Base-by-base conservation (phyloP, 2,329 filamentous ascomycete species). In the Myriosclerotinia scirpicola region DNA sequence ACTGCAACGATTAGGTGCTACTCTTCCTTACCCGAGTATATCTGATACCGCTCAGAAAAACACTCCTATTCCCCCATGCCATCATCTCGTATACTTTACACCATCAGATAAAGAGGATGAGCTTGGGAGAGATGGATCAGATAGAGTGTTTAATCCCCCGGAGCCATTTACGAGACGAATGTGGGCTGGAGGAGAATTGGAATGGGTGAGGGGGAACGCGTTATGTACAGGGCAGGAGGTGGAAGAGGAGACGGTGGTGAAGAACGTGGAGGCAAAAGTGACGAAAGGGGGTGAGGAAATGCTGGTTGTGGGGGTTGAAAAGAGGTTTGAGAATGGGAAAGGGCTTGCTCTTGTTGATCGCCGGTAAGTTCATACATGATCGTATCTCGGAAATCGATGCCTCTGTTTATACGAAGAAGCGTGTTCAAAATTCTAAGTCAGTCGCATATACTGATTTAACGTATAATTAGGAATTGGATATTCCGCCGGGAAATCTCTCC, bases 41-140 rank as follows among this genome's bases (percentile, higher is more conserved):
- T 70, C 26, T 56, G 70, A 36, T 46, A 64, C 36, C 40, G 54
- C 20, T 50, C 42, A 2, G 34, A 60, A 55, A 63, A 40, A 68
- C n/a, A 72, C 70, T 3, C 62, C 64, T 20, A 54, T 75, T 5
- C 73, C 73, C 46, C 64, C 74, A n/a, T 69, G 84, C 1, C 86
- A 88, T 69, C 87, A 90, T 72, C 79, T 90, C 0, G 83, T 82
- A 0, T 90, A 89, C 74, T 89, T 90, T 73, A 87, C 86, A 0
- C 85, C 87, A 0, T 77, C 78, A 0, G 83, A 83, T 5, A 68
- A 84, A 0, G 87, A 89, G 71, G 68, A 73, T 0, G 80, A 84
- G 8, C 79, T 90, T 0, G 86, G 86, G 0, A 68, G 74, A 0
- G 87, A 90, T 74, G 87, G 87, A 17, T 87, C 84, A 0, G 87